These are phyloP conservation scores for Avena sativa DNA, from an alignment of 176 grass and related monocot genomes.

Conservation along the genomic window DNA sequence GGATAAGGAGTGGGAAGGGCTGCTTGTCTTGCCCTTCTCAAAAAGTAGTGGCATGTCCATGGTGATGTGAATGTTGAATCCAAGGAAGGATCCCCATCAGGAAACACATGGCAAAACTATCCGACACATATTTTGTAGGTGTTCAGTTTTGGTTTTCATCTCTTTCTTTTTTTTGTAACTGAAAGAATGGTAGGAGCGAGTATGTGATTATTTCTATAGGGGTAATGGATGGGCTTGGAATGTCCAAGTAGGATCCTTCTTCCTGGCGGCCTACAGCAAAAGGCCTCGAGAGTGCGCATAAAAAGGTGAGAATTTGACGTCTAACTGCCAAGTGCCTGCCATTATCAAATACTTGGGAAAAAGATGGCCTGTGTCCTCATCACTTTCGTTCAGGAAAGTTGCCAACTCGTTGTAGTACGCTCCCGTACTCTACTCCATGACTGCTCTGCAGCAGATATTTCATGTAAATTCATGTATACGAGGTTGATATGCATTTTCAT, in stretches of 20 bases:
- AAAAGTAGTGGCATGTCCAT: slow-evolving; percentile 12
- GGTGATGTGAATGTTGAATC: slow-evolving; percentile 17
- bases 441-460: slow-evolving; percentile 23
- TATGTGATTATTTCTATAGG: too few relatives aligned
- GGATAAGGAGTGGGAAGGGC: neutral
- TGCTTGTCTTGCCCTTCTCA: neutral
- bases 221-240: neutral
- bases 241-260: neutral
- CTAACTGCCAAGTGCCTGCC: slow-evolving; percentile 24
- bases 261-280: slow-evolving; percentile 2
- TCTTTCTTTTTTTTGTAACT: too few relatives aligned
- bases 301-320: slow-evolving; percentile 19
- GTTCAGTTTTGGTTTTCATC: neutral
- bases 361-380: neutral
- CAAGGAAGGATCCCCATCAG: neutral
- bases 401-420: neutral
- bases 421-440: neutral
- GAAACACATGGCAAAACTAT: neutral
- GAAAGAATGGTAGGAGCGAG: too few relatives aligned
- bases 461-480: neutral
- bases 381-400: slow-evolving; percentile 4
- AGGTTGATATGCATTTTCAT: too few relatives aligned
- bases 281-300: neutral
- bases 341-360: neutral
- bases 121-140: neutral